Conservation (phyloP, 208 protist species). For the Trichomonas tenax region DNA sequence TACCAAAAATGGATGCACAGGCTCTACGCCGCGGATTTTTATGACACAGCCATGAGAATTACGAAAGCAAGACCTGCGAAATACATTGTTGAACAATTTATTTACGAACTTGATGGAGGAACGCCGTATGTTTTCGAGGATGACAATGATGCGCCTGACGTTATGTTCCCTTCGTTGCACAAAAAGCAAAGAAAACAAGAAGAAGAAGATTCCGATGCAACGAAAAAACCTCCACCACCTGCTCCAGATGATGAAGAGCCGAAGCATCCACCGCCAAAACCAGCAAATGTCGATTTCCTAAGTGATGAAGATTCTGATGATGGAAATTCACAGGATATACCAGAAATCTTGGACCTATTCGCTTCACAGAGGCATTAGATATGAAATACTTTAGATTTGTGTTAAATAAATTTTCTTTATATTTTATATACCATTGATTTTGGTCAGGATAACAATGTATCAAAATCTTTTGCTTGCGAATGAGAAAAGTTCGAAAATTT, state of each 20-base stretch:
- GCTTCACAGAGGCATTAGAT: not conserved
- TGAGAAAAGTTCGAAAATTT: too few species aligned
- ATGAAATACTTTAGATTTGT: too few species aligned
- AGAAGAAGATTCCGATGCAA: too few species aligned
- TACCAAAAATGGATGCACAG: not conserved
- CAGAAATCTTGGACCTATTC: not conserved
- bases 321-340: not conserved
- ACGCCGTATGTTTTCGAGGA: not conserved
- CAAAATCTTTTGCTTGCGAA: too few species aligned
- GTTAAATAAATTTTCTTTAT: too few species aligned
- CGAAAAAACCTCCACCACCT: not conserved
- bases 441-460: too few species aligned
- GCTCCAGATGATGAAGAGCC: not conserved
- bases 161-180: not conserved
- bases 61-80: not conserved
- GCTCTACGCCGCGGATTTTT: not conserved
- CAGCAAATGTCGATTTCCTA: not conserved
- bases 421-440: too few species aligned
- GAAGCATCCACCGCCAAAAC: not conserved
- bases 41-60: not conserved
- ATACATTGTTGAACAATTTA: not conserved
- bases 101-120: not conserved
- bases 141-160: not conserved
- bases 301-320: not conserved
- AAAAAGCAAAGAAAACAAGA: not conserved